Base-by-base conservation (phyloP, 179 eudicot species). In the Spergularia azorica region DNA sequence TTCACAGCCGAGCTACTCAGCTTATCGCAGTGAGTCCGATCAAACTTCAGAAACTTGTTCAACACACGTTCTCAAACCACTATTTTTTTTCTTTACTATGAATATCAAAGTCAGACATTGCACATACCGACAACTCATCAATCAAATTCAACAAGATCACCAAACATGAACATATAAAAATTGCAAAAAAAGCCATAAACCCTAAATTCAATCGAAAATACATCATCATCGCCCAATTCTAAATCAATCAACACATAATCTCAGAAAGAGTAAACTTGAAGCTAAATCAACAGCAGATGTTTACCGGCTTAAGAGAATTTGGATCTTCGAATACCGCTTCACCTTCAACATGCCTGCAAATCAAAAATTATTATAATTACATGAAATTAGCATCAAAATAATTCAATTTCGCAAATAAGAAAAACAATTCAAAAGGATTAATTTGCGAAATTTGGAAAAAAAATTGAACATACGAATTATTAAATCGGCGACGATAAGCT, bases 281-380 rank as follows among this genome's bases (percentile, higher is more conserved):
- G 39, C 36, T 13, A 63, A 43, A 46, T 9, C 36, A 16, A 65
- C 36, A 55, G 48, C 17, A 75, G 46, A 58, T 41, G 10, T 5
- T 16, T 77, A 95, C 97, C 92, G 85, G 86, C 73, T 88, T 86
- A 63, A 88, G 74, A 0, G 98, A 92, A 86, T 87, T 91, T 17
- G 98, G 98, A 88, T 94, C 96, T 86, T 94, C 94, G 41, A 94
- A 79, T 15, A 82, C 72, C 12, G 97, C 90, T 72, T 86, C 78
- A 74, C 90, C 93, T 77, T 91, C 91, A 60, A 86, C 84, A 74
- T 89, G 93, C 57, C 96, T 90, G 80, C 72, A 16, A 26, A 81
- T 52, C 41, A 69, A 54, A 71, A 59, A 55, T 0, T 48, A 69
- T 11, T 2, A 26, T 0, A 15, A 79, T n/a, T 14, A 55, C 10